Percentiles rank a stretch among this genome's conserved stretches.
Evolutionary conservation across 2,329 filamentous ascomycete species (phyloP).

Genomic region (Xylogone sp.): DNA sequence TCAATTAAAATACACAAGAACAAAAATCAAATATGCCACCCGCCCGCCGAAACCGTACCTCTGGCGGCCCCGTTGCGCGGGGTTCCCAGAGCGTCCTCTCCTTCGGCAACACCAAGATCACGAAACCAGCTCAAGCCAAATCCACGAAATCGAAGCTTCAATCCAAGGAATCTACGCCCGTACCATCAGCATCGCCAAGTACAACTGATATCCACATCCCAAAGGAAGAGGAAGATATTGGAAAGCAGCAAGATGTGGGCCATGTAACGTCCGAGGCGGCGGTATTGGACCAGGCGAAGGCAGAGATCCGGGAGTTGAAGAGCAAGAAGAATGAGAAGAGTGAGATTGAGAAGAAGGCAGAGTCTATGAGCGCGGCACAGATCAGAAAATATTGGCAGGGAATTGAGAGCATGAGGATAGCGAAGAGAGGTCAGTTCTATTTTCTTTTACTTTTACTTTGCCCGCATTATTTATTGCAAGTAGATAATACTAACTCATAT

Average conservation of each 20-base stretch:
- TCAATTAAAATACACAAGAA: not conserved
- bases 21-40: conserved; percentile 41
- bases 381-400: conserved; percentile 74
- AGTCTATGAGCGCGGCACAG: conserved; percentile 61
- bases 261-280: conserved; percentile 14
- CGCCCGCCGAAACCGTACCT: conserved; percentile 33
- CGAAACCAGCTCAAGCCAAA: conserved; percentile 44
- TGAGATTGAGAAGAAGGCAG: conserved; percentile 53
- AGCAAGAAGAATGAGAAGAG: conserved; percentile 38
- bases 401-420: conserved; percentile 65
- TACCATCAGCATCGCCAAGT: no score
- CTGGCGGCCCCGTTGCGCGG: conserved; percentile 32
- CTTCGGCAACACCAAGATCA: conserved; percentile 56
- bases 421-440: conserved; percentile 48
- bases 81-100: conserved; percentile 54
- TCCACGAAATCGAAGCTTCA: conserved; percentile 9
- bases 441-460: not conserved
- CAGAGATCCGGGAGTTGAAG: conserved; percentile 14
- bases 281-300: conserved; percentile 14
- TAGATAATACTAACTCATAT: no score
- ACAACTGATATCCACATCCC: not conserved
- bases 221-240: not conserved
- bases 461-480: no score
- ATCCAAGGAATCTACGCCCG: conserved; percentile 6
- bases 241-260: conserved; percentile 6